These are phyloP conservation scores for Funneliformis mosseae DNA, from an alignment of 192 early-diverging fungal species.

Conservation along the genomic window DNA sequence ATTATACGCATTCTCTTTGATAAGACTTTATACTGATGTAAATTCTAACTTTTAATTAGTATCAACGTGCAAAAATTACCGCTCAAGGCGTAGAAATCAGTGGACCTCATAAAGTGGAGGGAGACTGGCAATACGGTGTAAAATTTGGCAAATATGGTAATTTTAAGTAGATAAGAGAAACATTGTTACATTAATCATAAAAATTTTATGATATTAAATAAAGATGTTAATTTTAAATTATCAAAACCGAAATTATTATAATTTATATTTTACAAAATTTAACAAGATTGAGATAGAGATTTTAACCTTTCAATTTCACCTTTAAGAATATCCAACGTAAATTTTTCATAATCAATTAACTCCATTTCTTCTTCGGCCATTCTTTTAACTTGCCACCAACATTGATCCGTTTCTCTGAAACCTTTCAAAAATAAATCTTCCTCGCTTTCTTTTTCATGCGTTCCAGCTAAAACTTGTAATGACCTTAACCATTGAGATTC, in stretches of 20 bases:
- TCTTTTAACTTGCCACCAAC: constrained; percentile 26
- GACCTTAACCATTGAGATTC: constrained; percentile 28
- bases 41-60: constrained; percentile 47
- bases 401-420: constrained; percentile 12
- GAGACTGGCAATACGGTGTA: constrained; percentile 70
- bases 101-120: constrained; percentile 82
- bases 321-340: constrained; percentile 26
- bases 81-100: constrained; percentile 79
- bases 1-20: background rate
- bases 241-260: background rate
- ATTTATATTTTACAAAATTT: background rate
- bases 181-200: background rate
- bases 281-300: background rate
- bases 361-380: constrained; percentile 35
- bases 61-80: constrained; percentile 91
- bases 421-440: constrained; percentile 12
- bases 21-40: constrained; percentile 21
- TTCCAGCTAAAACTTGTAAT: constrained; percentile 21
- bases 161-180: no score
- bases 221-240: background rate
- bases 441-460: constrained; percentile 7
- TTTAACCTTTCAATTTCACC: constrained; percentile 23
- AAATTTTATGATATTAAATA: background rate
- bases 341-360: constrained; percentile 23
- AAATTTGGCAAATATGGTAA: background rate